Evolutionary conservation across 23 red algal species (phyloP).

Genomic region (Chondrus crispus): DNA sequence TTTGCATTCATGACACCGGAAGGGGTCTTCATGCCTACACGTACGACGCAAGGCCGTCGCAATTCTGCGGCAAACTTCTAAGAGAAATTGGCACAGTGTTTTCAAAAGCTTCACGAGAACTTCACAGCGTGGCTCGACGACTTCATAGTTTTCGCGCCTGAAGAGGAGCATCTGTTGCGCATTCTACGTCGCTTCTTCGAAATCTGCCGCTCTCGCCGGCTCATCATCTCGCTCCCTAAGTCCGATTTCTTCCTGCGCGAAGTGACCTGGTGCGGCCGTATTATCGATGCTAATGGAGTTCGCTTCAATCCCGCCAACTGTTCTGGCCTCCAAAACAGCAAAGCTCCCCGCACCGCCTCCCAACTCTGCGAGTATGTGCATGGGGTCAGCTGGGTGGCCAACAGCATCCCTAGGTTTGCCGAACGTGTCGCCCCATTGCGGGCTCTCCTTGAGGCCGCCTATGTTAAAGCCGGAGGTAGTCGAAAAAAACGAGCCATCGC

Average conservation of each 20-base stretch:
- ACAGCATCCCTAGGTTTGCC: background rate
- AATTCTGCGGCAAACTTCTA: slow-evolving; percentile 41
- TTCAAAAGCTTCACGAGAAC: background rate
- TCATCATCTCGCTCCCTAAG: slow-evolving; percentile 11
- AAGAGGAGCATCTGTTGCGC: background rate
- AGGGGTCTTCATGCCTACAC: slow-evolving; percentile 3
- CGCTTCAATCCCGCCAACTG: background rate
- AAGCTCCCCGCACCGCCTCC: background rate
- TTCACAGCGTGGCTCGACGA: background rate
- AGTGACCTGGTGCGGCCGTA: slow-evolving; percentile 2
- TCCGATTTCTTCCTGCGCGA: background rate
- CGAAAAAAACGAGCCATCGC: background rate
- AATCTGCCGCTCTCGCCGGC: background rate
- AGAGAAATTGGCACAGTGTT: background rate
- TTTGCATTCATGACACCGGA: slow-evolving; percentile 14
- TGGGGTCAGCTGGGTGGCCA: background rate
- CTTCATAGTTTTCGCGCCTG: background rate
- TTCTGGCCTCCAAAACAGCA: background rate
- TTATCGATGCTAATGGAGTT: background rate
- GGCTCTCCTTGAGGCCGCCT: background rate
- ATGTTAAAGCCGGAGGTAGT: slow-evolving; percentile 1
- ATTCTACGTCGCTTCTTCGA: slow-evolving; percentile 7
- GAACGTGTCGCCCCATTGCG: background rate
- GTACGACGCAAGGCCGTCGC: background rate
- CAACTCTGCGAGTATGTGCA: background rate